phyloP scores from a whole-genome alignment of 768 basidiomycete species.

The Boletus rufocinnamomeus region DNA sequence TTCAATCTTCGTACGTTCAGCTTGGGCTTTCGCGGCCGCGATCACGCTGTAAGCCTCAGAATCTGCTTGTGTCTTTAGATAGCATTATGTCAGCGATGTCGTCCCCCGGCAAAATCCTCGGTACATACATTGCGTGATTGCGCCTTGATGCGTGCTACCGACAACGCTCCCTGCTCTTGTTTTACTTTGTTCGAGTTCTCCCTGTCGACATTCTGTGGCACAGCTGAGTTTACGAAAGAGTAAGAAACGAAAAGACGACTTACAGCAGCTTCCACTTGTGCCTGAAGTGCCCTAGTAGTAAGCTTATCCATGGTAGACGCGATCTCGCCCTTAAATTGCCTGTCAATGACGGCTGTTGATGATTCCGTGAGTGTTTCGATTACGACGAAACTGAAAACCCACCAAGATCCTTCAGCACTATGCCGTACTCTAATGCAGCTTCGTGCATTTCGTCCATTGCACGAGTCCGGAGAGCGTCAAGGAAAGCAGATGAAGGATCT shows the following conservation, averaged over 20 bases:
- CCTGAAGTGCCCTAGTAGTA: constrained; percentile 80
- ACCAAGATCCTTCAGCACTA: constrained; percentile 79
- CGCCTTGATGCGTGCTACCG: constrained; percentile 77
- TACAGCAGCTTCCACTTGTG: constrained; percentile 85
- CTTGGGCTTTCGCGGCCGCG: constrained; percentile 73
- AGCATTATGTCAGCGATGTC: constrained; percentile 9
- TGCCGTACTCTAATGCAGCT: constrained; percentile 83
- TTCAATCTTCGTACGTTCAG: constrained; percentile 64
- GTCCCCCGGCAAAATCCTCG: neutral
- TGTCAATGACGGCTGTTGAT: constrained; percentile 72
- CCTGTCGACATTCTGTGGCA: constrained; percentile 70
- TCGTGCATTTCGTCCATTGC: constrained; percentile 87
- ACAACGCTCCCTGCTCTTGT: constrained; percentile 76
- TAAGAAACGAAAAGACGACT: constrained; percentile 23
- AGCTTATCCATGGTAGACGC: constrained; percentile 84
- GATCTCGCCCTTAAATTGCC: constrained; percentile 89
- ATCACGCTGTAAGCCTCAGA: constrained; percentile 74
- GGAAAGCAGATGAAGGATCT: constrained; percentile 73
- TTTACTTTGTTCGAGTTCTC: constrained; percentile 89
- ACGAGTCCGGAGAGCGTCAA: constrained; percentile 77
- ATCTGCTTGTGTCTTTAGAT: constrained; percentile 62
- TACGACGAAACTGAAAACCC: constrained; percentile 16
- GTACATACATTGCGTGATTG: constrained; percentile 51
- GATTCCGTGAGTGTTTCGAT: constrained; percentile 5
- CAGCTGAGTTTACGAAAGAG: neutral